phyloP scores from a whole-genome alignment of 768 basidiomycete species.

The Russula abietina region DNA sequence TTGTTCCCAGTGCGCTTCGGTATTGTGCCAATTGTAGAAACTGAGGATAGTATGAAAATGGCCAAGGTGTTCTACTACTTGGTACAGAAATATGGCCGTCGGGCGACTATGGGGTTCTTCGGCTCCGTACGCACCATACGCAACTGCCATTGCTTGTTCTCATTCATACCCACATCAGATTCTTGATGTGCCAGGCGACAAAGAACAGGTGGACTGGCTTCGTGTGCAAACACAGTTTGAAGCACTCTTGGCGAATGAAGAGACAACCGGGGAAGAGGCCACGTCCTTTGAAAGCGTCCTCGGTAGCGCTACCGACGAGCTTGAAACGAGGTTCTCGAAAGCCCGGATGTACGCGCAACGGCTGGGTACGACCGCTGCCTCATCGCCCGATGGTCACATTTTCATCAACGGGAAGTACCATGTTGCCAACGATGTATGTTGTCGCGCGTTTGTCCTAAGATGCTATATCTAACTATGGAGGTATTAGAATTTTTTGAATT shows the following conservation, averaged over 20 bases:
- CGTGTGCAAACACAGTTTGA: constrained; percentile 12
- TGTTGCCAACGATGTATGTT: constrained; percentile 13
- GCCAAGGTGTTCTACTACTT: constrained; percentile 36
- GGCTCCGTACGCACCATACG: background rate
- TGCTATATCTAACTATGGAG: background rate
- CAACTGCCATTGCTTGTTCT: background rate
- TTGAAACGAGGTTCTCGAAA: constrained; percentile 23
- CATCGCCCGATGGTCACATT: constrained; percentile 33
- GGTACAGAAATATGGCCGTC: constrained; percentile 9
- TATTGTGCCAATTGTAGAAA: constrained; percentile 66
- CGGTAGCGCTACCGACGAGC: constrained; percentile 3
- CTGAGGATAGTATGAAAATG: constrained; percentile 35
- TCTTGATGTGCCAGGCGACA: background rate
- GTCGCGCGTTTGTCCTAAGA: background rate
- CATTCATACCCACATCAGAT: constrained; percentile 1
- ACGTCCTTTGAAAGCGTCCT: constrained; percentile 10
- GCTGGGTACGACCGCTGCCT: constrained; percentile 29
- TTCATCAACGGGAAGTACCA: constrained; percentile 43
- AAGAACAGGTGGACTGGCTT: constrained; percentile 9
- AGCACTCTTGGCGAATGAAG: background rate
- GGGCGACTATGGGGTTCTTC: constrained; percentile 6
- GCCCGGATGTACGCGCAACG: constrained; percentile 33
- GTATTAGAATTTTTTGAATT: constrained; percentile 56
- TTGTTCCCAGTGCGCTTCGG: constrained; percentile 80
- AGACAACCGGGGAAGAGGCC: background rate